phyloP scores from a whole-genome alignment of 208 protist genomes.

The Ichthyophonus hoferi region DNA sequence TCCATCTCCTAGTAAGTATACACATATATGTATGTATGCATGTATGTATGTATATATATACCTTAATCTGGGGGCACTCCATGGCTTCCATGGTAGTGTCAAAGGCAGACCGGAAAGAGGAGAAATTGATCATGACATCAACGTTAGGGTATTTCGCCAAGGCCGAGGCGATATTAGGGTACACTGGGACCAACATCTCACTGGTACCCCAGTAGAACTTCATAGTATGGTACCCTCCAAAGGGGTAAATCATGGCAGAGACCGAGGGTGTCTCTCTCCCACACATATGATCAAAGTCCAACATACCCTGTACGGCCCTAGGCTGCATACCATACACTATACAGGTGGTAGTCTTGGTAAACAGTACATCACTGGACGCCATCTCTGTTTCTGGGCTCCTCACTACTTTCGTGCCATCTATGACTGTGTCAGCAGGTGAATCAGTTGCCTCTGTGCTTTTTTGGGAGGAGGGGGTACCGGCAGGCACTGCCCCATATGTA shows the following conservation, averaged over 20 bases:
- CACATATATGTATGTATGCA: too few species aligned
- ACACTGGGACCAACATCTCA: conserved; percentile 67
- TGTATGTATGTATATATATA: too few species aligned
- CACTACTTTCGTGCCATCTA: too few species aligned
- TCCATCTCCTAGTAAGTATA: too few species aligned
- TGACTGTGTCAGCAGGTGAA: too few species aligned
- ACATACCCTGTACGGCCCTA: conserved; percentile 51
- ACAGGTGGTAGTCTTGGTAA: conserved; percentile 44
- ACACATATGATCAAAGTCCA: conserved; percentile 72
- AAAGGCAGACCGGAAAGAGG: conserved; percentile 69
- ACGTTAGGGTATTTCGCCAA: conserved; percentile 47
- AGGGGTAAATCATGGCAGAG: conserved; percentile 59
- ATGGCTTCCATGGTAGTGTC: conserved; percentile 65
- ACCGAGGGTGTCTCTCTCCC: conserved; percentile 60
- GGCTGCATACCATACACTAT: conserved; percentile 59
- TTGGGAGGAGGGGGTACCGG: too few species aligned
- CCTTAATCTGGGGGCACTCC: conserved; percentile 43
- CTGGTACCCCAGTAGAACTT: conserved; percentile 69
- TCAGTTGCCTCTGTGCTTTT: too few species aligned
- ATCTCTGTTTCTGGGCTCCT: too few species aligned
- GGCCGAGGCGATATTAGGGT: conserved; percentile 37
- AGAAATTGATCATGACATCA: conserved; percentile 70
- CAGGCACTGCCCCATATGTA: too few species aligned
- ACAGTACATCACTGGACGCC: conserved; percentile 37
- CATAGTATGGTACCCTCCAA: conserved; percentile 52